Evolutionary conservation across 208 protist genomes (phyloP).

Genomic region (Tritrichomonas musculus): DNA sequence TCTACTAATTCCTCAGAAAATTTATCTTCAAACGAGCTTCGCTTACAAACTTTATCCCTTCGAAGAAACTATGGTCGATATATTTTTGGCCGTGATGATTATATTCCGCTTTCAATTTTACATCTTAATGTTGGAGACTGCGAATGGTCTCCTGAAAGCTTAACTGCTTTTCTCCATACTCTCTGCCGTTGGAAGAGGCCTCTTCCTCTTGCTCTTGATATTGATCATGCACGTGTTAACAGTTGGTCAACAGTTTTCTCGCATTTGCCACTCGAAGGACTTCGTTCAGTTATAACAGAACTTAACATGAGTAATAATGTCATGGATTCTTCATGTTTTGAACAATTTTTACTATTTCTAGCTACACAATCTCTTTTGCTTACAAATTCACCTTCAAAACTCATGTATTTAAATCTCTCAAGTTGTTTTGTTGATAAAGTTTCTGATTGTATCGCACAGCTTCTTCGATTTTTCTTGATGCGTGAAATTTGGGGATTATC

Average conservation of each 20-base stretch:
- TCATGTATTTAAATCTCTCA: neutral
- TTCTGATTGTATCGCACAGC: neutral
- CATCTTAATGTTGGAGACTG: constrained; percentile 10
- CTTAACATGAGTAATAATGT: neutral
- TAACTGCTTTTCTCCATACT: neutral
- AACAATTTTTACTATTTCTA: neutral
- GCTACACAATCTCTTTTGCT: neutral
- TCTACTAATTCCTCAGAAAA: too few relatives aligned
- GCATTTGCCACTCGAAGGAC: neutral
- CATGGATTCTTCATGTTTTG: neutral
- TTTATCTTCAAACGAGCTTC: too few relatives aligned
- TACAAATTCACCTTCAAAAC: neutral
- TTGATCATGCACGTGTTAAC: neutral
- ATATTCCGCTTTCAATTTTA: neutral
- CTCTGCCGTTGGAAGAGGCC: neutral
- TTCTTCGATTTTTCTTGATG: neutral
- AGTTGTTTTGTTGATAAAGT: neutral
- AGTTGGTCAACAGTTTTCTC: neutral
- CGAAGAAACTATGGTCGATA: too few relatives aligned
- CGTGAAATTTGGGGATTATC: neutral
- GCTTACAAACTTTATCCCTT: too few relatives aligned
- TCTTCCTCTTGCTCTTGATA: neutral
- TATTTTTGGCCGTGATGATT: neutral
- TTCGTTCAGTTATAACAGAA: neutral
- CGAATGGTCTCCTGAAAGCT: neutral